These are phyloP conservation scores for Malassezia sp. DNA, from an alignment of 1,284 basidiomycete species.

Conservation along the genomic window DNA sequence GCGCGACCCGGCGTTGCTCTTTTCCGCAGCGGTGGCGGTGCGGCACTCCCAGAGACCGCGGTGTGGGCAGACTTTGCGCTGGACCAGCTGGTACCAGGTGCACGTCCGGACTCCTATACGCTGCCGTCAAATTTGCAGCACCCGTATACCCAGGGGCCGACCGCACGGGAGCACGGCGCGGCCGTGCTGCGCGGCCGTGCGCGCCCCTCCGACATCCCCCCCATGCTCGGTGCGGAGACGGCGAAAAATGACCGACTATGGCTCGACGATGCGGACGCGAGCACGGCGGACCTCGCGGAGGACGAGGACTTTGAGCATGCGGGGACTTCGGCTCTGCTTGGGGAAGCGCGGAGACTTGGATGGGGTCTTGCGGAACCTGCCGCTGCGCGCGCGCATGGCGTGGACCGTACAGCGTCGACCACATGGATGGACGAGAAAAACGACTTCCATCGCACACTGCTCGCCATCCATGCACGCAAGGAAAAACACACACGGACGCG, in stretches of 20 bases:
- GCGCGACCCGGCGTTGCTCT: slow-evolving; percentile 22
- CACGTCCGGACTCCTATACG: slow-evolving; percentile 9
- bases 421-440: slow-evolving; percentile 18
- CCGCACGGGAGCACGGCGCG: neutral
- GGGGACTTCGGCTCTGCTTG: no score
- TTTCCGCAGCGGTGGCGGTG: slow-evolving; percentile 15
- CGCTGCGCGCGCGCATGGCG: no score
- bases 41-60: slow-evolving; percentile 16
- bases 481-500: neutral
- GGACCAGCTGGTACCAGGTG: slow-evolving; percentile 22
- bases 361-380: no score
- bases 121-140: slow-evolving; percentile 9
- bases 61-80: slow-evolving; percentile 36
- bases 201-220: slow-evolving; percentile 11
- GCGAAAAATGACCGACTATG: slow-evolving; percentile 17
- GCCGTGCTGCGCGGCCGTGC: neutral
- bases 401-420: no score
- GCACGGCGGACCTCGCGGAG: neutral
- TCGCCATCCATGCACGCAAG: slow-evolving; percentile 16
- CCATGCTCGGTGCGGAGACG: slow-evolving; percentile 1
- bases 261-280: slow-evolving; percentile 21
- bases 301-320: no score
- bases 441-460: slow-evolving; percentile 21
- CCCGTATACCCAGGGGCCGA: slow-evolving; percentile 16
- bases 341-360: no score